phyloP scores from a whole-genome alignment of 345 rosid genomes.

The Cochlearia excelsa region DNA sequence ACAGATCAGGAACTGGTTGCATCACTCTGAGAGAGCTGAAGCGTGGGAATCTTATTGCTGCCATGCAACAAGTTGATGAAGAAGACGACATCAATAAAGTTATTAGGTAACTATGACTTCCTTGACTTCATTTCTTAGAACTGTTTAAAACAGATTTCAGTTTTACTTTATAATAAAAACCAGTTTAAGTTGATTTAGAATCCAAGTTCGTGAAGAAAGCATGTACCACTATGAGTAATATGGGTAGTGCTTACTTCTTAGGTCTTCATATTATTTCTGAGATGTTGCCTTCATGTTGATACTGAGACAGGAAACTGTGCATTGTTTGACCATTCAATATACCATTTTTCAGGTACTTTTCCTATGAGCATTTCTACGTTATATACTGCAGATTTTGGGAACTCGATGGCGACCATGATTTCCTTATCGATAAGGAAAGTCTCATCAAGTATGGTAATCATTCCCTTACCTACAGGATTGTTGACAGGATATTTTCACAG shows the following conservation, averaged over 20 bases:
- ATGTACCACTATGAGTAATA: not conserved
- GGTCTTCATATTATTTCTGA: conserved; percentile 2
- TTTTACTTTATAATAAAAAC: not conserved
- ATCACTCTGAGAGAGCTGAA: conserved; percentile 87
- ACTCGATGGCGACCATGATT: conserved; percentile 79
- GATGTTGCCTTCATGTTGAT: conserved; percentile 6
- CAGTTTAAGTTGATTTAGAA: not conserved
- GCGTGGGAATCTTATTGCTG: conserved; percentile 77
- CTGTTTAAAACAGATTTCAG: not conserved
- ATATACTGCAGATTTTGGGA: conserved; percentile 87
- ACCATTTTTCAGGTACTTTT: conserved; percentile 65
- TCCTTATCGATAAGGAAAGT: conserved; percentile 75
- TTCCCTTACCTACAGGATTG: conserved; percentile 83
- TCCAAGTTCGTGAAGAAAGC: not conserved
- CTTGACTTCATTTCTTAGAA: not conserved
- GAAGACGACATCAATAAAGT: conserved; percentile 91
- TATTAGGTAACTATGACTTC: conserved; percentile 56
- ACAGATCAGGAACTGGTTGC: conserved; percentile 82
- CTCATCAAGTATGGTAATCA: conserved; percentile 76
- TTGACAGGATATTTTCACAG: conserved; percentile 88
- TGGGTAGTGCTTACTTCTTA: not conserved
- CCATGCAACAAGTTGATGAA: conserved; percentile 85
- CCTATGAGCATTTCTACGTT: conserved; percentile 88
- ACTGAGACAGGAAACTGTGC: conserved; percentile 6
- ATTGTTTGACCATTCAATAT: conserved; percentile 8